Conservation (phyloP, 352 stramenopile genomes). For the Phytopythium mirpurense region DNA sequence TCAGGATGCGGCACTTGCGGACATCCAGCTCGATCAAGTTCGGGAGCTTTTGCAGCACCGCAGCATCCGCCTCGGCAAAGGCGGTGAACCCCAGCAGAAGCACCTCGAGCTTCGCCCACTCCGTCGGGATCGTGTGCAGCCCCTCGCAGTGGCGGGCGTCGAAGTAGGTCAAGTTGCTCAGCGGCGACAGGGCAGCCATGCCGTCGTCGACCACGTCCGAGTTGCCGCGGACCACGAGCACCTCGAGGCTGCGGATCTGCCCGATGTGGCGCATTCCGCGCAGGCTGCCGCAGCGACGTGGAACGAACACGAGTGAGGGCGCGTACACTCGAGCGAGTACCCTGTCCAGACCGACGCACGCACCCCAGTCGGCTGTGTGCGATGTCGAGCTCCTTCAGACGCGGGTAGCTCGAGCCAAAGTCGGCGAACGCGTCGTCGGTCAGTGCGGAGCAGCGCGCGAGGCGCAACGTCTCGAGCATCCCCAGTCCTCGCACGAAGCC, state of each 20-base stretch:
- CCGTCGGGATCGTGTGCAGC: constrained; percentile 36
- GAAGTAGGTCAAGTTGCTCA: constrained; percentile 49
- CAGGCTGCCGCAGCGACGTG: constrained; percentile 17
- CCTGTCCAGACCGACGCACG: neutral
- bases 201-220: constrained; percentile 27
- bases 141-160: constrained; percentile 63
- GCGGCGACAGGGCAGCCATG: constrained; percentile 19
- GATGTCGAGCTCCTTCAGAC: constrained; percentile 45
- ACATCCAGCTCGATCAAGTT: constrained; percentile 62
- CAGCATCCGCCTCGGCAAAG: constrained; percentile 61
- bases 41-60: constrained; percentile 42
- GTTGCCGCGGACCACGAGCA: constrained; percentile 43
- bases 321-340: neutral
- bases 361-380: constrained; percentile 49
- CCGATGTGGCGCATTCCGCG: constrained; percentile 25
- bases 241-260: constrained; percentile 26
- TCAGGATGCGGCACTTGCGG: constrained; percentile 58
- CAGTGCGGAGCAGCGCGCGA: constrained; percentile 51
- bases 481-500: constrained; percentile 34
- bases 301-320: neutral
- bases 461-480: constrained; percentile 43
- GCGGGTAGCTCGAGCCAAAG: constrained; percentile 31
- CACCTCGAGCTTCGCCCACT: constrained; percentile 52
- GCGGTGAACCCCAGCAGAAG: constrained; percentile 52
- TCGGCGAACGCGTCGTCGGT: constrained; percentile 41